Evolutionary conservation across 2,329 filamentous ascomycete species (phyloP), one percentile per base, ranked within the genome.

Genomic region (Alternaria tenuissima): DNA sequence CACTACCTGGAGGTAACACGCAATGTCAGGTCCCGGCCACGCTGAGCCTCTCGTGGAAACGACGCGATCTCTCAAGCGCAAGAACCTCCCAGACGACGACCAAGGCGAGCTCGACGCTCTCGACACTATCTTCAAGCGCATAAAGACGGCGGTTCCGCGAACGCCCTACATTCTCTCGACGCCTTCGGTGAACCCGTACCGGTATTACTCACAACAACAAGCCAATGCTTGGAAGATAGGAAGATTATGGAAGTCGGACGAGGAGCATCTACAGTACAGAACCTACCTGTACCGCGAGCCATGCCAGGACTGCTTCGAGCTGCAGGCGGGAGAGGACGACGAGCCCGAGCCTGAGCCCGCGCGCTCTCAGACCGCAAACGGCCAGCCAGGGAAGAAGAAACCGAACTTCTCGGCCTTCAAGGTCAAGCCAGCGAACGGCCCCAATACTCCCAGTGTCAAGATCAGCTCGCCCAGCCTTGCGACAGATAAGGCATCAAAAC

Each of bases 331-430:
- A 59, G 85, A 85, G 53, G 84, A 85, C 65, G 85, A 85, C 78
- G 83, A 84, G 48, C 76, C 80, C 78, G 64, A 73, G 55, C 81
- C 80, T 78, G 64, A 73, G 55, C 81, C 81, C 26, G 77, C 80
- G 53, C 70, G 74, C 63, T 65, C 72, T 9, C 70, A 73, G 46
- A 56, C 66, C 12, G 66, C 67, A n/a, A 74, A 71, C 56, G 82
- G 52, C 24, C 72, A 72, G 28, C 78, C 67, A 44, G 80, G 81
- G 24, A 88, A 86, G 78, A 89, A 88, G 79, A 89, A 88, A 75
- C 88, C 89, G 62, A 87, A 81, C 55, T 75, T 89, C 54, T 85
- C 82, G 42, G 86, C 85, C 39, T 89, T 89, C 76, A 88, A 86
- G 75, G 85, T 82, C 61, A 87, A 87, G 66, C 74, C 81, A 71